Conservation (phyloP, 345 rosid genomes). For the Hibiscus tridactylites region DNA sequence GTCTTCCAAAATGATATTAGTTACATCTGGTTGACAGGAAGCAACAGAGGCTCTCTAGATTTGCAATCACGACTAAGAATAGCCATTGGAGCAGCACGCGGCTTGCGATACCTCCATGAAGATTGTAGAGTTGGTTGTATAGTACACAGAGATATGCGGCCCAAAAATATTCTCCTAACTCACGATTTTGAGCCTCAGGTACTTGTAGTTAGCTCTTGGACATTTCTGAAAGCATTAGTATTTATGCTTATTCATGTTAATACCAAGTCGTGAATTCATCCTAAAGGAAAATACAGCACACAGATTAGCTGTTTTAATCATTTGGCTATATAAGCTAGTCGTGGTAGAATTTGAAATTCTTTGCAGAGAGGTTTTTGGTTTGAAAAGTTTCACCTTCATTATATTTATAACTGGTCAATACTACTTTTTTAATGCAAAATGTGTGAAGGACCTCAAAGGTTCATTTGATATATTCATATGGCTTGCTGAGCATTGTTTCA, state of each 20-base stretch:
- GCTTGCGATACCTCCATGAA: slow-evolving; percentile 68
- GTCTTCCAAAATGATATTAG: slow-evolving; percentile 4
- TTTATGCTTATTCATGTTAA: not conserved
- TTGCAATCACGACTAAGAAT: slow-evolving; percentile 56
- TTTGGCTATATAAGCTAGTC: not conserved
- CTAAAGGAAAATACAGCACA: not conserved
- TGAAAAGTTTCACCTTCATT: not conserved
- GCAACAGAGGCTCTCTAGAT: slow-evolving; percentile 26
- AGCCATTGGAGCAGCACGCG: slow-evolving; percentile 63
- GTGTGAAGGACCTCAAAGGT: not conserved
- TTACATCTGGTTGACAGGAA: slow-evolving; percentile 30
- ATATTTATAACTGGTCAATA: not conserved
- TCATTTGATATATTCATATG: not conserved
- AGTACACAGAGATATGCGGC: slow-evolving; percentile 58
- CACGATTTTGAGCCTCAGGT: slow-evolving; percentile 77
- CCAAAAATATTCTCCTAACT: slow-evolving; percentile 55
- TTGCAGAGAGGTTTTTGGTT: not conserved
- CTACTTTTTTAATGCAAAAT: not conserved
- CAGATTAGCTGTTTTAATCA: not conserved
- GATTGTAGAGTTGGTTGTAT: slow-evolving; percentile 79
- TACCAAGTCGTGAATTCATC: not conserved
- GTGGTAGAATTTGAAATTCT: not conserved
- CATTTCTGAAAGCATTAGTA: not conserved
- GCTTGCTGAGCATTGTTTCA: not conserved
- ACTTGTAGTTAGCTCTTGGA: slow-evolving; percentile 3